Evolutionary conservation across 2,329 filamentous ascomycete species (phyloP), one percentile per base, ranked within the genome.

Genomic region (Cadophora luteo-olivacea): DNA sequence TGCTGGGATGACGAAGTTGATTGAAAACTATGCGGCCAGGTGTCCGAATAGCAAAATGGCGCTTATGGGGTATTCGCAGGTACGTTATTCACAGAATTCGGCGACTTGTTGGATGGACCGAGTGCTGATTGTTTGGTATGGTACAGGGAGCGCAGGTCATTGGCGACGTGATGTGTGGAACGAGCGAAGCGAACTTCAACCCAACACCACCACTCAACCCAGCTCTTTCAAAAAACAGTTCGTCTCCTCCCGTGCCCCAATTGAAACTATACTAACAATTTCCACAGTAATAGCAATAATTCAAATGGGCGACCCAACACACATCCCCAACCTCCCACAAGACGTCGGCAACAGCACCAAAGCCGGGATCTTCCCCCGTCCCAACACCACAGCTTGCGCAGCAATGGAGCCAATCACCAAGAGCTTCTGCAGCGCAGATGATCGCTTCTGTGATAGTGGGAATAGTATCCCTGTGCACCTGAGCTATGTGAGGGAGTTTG

Each of bases 231-330:
- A 71, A 62, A 65, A 66, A 33, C 8, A 48, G 49, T 64, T 49
- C n/a, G 55, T 61, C 25, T 55, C 55, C n/a, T 14, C 36, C 51
- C 19, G 33, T 65, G 41, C n/a, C 14, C 32, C 38, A 11, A 33
- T 4, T 51, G 29, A n/a, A 38, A 22, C 32, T 16, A 48, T 25
- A 29, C 61, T 64, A 52, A 64, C 41, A 38, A 25, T 54, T 38
- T 38, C 36, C 16, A 16, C 25, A 72, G 72, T 75, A 60, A 70
- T 75, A n/a, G 78, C 77, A 24, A 74, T 78, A 22, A 73, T 78
- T n/a, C 74, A 78, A 52, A 79, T 81, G 74, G 79, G 78, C 12
- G 80, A 81, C 65, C 80, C 79, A 8, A 72, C 75, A 3, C 77
- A 76, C 62, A 76, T 77, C 7, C 72, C 73, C 9, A 70, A 67